phyloP scores from a whole-genome alignment of 768 basidiomycete genomes.

The Suillus fuscotomentosus region DNA sequence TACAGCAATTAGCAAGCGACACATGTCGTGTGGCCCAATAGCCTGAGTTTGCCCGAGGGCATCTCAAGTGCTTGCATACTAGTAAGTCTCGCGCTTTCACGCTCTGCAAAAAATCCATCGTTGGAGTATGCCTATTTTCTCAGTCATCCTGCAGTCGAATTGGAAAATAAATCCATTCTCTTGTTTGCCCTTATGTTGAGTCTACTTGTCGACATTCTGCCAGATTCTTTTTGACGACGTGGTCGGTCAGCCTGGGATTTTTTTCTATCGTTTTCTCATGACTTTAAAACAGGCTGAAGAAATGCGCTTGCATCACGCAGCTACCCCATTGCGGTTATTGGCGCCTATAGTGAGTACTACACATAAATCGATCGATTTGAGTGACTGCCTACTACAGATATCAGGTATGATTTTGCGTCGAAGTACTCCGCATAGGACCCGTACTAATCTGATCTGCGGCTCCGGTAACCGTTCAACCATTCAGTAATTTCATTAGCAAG shows the following conservation, averaged over 20 bases:
- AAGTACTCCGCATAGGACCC: slow-evolving; percentile 4
- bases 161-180: slow-evolving; percentile 73
- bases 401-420: slow-evolving; percentile 42
- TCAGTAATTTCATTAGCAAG: slow-evolving; percentile 82
- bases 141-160: slow-evolving; percentile 50
- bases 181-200: slow-evolving; percentile 80
- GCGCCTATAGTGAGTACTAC: slow-evolving; percentile 77
- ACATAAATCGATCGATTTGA: slow-evolving; percentile 3
- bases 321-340: slow-evolving; percentile 20
- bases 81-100: slow-evolving; percentile 41
- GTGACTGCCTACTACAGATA: slow-evolving; percentile 39
- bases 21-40: slow-evolving; percentile 82
- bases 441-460: slow-evolving; percentile 6
- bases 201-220: slow-evolving; percentile 42
- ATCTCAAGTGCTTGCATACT: slow-evolving; percentile 51
- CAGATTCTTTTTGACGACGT: slow-evolving; percentile 77
- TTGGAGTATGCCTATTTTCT: slow-evolving; percentile 21
- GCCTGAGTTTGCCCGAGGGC: slow-evolving; percentile 51
- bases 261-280: not conserved
- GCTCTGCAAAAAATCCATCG: not conserved
- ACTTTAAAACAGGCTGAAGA: slow-evolving; percentile 39
- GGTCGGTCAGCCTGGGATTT: slow-evolving; percentile 34
- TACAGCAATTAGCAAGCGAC: slow-evolving; percentile 39
- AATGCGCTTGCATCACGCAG: not conserved
- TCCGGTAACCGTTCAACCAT: slow-evolving; percentile 23